Conservation (phyloP, 1,139 yeast genomes). For the Debaryomycetaceae sp. region DNA sequence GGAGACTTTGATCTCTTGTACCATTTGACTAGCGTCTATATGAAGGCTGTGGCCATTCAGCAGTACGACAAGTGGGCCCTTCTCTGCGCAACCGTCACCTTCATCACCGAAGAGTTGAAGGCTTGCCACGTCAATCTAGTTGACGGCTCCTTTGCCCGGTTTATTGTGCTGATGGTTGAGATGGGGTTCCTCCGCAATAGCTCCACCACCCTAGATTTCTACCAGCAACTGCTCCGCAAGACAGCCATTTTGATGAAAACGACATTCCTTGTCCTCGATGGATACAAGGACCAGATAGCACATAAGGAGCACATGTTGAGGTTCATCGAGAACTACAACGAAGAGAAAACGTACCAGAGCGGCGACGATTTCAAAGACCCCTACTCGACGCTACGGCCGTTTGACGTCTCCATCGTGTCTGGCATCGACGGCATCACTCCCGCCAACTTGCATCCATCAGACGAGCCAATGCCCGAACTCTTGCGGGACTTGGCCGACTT, state of each 20-base stretch:
- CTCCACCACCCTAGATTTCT: neutral
- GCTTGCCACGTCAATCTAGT: constrained; percentile 16
- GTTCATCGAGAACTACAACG: constrained; percentile 7
- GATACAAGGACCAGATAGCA: constrained; percentile 27
- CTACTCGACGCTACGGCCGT: constrained; percentile 11
- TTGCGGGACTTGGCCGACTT: too few relatives aligned
- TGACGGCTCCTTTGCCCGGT: constrained; percentile 18
- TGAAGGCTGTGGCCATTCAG: constrained; percentile 18
- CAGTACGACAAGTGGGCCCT: constrained; percentile 28
- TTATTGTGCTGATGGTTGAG: constrained; percentile 20
- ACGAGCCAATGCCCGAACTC: too few relatives aligned
- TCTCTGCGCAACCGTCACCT: constrained; percentile 20
- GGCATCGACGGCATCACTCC: constrained; percentile 1
- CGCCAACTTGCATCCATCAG: too few relatives aligned
- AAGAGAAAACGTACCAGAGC: constrained; percentile 1
- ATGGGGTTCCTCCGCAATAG: constrained; percentile 11
- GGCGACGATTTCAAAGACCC: constrained; percentile 4
- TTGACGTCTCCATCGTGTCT: constrained; percentile 10
- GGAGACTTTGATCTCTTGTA: constrained; percentile 23
- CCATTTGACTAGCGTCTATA: constrained; percentile 28
- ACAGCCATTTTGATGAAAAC: neutral
- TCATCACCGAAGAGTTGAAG: constrained; percentile 15
- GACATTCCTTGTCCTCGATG: constrained; percentile 23
- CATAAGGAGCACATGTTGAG: constrained; percentile 13
- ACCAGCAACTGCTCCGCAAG: constrained; percentile 2